A percentile compares a stretch with the other conserved stretches of the same genome.
These are phyloP conservation scores for Rhodotorula sp. DNA, from an alignment of 1,284 basidiomycete genomes.

Conservation along the genomic window DNA sequence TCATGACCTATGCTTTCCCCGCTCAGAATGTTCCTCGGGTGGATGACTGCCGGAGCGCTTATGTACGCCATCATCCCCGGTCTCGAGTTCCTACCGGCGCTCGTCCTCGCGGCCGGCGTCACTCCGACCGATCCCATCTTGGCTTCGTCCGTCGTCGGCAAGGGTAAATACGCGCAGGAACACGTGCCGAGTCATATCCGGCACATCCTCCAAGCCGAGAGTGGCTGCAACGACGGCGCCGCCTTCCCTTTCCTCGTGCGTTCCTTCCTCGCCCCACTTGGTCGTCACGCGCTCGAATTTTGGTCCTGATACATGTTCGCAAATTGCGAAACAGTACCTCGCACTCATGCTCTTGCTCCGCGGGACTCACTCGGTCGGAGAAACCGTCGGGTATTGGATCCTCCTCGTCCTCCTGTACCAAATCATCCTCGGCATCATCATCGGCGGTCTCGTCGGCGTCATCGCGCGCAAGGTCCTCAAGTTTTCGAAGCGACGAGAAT, in stretches of 20 bases:
- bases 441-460: constrained; percentile 78
- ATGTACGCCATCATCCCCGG: constrained; percentile 86
- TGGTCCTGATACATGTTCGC: not conserved
- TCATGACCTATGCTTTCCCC: not conserved
- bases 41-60: constrained; percentile 55
- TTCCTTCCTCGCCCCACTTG: not conserved
- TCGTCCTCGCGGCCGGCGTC: constrained; percentile 88
- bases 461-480: constrained; percentile 90
- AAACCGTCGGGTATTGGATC: constrained; percentile 69
- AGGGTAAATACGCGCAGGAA: constrained; percentile 94
- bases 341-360: constrained; percentile 82
- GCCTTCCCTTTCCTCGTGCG: constrained; percentile 84
- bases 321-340: constrained; percentile 59
- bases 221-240: constrained; percentile 72
- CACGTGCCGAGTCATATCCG: constrained; percentile 95
- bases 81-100: constrained; percentile 78
- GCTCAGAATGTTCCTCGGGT: constrained; percentile 44
- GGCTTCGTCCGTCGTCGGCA: constrained; percentile 69
- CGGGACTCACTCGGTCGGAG: constrained; percentile 64
- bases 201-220: constrained; percentile 88
- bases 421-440: constrained; percentile 72
- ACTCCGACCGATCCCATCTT: constrained; percentile 88
- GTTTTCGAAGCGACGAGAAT: constrained; percentile 81
- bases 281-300: no score
- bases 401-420: constrained; percentile 69